Conservation (phyloP, 306 rosid genomes). For the Carpinus fangiana region DNA sequence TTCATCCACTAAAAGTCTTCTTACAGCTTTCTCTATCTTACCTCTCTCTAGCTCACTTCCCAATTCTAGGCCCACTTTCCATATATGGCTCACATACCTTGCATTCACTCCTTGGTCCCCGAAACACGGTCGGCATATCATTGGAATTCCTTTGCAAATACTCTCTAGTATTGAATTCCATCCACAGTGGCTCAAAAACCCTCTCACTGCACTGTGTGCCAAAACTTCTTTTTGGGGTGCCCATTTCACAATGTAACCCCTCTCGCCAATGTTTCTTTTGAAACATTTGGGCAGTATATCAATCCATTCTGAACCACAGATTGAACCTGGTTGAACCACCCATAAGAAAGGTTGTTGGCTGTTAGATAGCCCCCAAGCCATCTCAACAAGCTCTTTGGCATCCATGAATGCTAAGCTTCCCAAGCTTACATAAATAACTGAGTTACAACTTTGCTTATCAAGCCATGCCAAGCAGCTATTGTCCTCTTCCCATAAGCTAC, state of each 20-base stretch:
- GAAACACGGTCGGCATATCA: constrained; percentile 42
- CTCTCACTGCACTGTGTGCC: constrained; percentile 43
- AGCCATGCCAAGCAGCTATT: constrained; percentile 32
- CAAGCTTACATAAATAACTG: constrained; percentile 39
- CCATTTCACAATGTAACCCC: constrained; percentile 45
- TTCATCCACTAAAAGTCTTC: not conserved
- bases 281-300: constrained; percentile 25
- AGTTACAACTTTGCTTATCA: constrained; percentile 17
- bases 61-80: constrained; percentile 34
- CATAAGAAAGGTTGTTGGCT: constrained; percentile 47
- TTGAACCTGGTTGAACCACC: constrained; percentile 34
- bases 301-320: constrained; percentile 22
- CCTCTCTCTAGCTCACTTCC: not conserved
- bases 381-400: constrained; percentile 43
- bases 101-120: constrained; percentile 49
- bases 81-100: constrained; percentile 35
- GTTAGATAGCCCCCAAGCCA: constrained; percentile 50
- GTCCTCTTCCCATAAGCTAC: constrained; percentile 32
- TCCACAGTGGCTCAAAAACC: constrained; percentile 56
- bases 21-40: not conserved
- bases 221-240: constrained; percentile 48
- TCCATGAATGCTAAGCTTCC: constrained; percentile 58
- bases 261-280: constrained; percentile 5
- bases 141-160: constrained; percentile 41
- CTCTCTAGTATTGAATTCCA: constrained; percentile 52